A percentile compares a stretch with the other conserved stretches of the same genome.
These are phyloP conservation scores for Bifiguratus adelaidae DNA, from an alignment of 192 early-diverging fungal species.

Conservation along the genomic window DNA sequence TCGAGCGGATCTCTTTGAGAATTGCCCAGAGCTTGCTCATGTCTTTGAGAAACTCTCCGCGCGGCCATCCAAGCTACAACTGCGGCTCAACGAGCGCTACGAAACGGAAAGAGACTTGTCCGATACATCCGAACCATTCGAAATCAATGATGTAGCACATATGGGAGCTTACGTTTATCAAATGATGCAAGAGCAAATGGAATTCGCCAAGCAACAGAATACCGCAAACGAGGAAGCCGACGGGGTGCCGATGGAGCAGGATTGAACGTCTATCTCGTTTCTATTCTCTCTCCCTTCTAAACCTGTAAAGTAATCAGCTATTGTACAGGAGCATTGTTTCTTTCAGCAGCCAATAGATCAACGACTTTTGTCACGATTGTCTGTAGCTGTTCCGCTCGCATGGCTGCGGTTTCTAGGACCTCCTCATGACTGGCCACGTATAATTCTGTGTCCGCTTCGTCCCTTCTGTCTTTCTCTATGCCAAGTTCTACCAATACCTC, in stretches of 20 bases:
- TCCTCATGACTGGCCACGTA: conserved; percentile 54
- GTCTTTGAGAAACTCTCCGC: conserved; percentile 50
- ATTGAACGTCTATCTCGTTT: no score
- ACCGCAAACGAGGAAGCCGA: conserved; percentile 8
- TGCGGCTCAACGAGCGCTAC: conserved; percentile 43
- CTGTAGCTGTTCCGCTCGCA: conserved; percentile 45
- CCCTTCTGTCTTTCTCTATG: conserved; percentile 14
- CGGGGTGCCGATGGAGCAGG: no score
- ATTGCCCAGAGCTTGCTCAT: conserved; percentile 71
- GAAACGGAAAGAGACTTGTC: conserved; percentile 11
- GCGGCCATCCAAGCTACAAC: conserved; percentile 50
- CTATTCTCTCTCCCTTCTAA: no score
- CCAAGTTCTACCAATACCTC: conserved; percentile 6
- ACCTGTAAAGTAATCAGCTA: no score
- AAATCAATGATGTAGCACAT: conserved; percentile 38
- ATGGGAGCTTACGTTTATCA: conserved; percentile 55
- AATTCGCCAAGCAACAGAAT: conserved; percentile 33
- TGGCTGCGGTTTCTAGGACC: conserved; percentile 48
- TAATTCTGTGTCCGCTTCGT: conserved; percentile 21
- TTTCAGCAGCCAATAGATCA: conserved; percentile 11
- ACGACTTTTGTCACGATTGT: conserved; percentile 33
- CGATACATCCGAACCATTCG: conserved; percentile 7
- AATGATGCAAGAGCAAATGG: conserved; percentile 54
- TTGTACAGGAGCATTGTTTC: no score
- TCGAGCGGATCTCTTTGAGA: conserved; percentile 56